Percentiles rank a stretch among this genome's conserved stretches.
phyloP scores from a whole-genome alignment of 2,329 filamentous ascomycete species.

The Pseudocercospora fijiensis region DNA sequence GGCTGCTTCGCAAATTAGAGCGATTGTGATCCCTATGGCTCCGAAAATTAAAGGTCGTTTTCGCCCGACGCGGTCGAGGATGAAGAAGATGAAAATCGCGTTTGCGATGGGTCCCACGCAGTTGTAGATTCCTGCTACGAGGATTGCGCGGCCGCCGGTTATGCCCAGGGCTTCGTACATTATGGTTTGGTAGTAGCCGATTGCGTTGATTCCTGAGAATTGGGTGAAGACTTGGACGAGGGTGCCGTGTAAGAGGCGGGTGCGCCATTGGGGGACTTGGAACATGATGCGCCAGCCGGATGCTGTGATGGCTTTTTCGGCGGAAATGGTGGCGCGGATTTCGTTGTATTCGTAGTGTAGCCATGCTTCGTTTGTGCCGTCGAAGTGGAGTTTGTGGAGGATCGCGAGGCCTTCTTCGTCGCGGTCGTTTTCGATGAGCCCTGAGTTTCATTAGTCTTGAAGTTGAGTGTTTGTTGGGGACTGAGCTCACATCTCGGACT shows the following conservation, averaged over 20 bases:
- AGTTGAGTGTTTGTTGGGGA: neutral
- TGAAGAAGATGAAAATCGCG: slow-evolving; percentile 59
- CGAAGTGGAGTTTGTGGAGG: slow-evolving; percentile 53
- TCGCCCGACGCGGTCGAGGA: slow-evolving; percentile 56
- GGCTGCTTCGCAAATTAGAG: slow-evolving; percentile 59
- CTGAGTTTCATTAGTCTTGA: neutral
- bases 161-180: slow-evolving; percentile 61
- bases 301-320: slow-evolving; percentile 56
- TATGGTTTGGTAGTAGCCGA: slow-evolving; percentile 62
- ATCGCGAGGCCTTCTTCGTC: slow-evolving; percentile 23
- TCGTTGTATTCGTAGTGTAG: slow-evolving; percentile 59
- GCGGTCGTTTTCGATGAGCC: slow-evolving; percentile 33
- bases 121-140: slow-evolving; percentile 62
- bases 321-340: slow-evolving; percentile 62
- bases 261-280: slow-evolving; percentile 59
- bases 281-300: slow-evolving; percentile 60
- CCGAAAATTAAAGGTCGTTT: slow-evolving; percentile 56
- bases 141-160: slow-evolving; percentile 51
- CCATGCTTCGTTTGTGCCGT: slow-evolving; percentile 57
- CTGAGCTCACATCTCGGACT: slow-evolving; percentile 6
- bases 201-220: slow-evolving; percentile 63
- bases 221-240: slow-evolving; percentile 66
- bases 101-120: slow-evolving; percentile 58
- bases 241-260: slow-evolving; percentile 60
- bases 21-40: slow-evolving; percentile 55